Evolutionary conservation across 108 stramenopile genomes (phyloP), one percentile per base, ranked within the genome.

Genomic region (Fragilariopsis cylindrus): DNA sequence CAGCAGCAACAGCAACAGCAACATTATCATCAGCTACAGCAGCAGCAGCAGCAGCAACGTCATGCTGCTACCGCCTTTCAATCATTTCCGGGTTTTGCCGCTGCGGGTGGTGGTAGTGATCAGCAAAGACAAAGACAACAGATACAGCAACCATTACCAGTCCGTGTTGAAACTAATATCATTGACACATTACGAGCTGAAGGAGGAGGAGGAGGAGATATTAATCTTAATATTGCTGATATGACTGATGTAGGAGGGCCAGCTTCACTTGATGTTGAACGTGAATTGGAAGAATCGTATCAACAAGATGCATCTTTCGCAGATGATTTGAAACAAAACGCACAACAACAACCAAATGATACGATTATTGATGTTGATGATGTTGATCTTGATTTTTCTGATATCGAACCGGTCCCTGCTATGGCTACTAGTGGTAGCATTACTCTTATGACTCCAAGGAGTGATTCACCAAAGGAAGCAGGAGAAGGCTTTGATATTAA

Each of bases 241-340:
- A 30, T 30, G 30, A 30, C 30, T 30, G 21, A 60, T 30, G 9
- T 21, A 12, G 58, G 58, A 60, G 19, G 16, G 21, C 7, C 19
- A 21, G 39, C 16, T 21, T 40, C 21, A 30, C 21, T 40, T 21
- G 19, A 5, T 5, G 21, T 60, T 3, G 58, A 60, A 7, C 42
- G 42, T 43, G 62, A 63, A 43, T 44, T 63, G 7, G 43, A 63
- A 43, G 43, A 63, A 41, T 45, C 43, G 39, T 44, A 40, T 43
- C 62, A 41, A 43, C 39, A 63, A 63, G 62, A 63, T 41, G 45
- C 43, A 63, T 63, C 62, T 12, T 63, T 45, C 13, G 62, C 16
- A n/a, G 42, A 44, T 21, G 58, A 30, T 30, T 30, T 30, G 30
- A 30, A 30, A 30, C 30, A 30, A 30, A 30, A 30, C 30, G 30